These are phyloP conservation scores for Chenopodium formosanum DNA, from an alignment of 148 eudicot genomes.

Conservation along the genomic window DNA sequence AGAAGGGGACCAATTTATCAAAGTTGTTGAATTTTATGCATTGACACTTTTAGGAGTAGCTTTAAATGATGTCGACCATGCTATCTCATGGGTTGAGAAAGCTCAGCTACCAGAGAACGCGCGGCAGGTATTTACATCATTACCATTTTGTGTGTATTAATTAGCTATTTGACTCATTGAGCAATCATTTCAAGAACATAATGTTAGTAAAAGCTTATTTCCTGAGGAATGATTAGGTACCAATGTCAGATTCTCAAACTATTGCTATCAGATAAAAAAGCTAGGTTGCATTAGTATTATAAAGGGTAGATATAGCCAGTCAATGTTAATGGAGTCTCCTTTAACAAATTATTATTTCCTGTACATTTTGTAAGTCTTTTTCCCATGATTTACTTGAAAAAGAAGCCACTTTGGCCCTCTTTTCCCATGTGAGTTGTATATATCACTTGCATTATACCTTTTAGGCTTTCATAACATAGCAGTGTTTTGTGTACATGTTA, in stretches of 20 bases:
- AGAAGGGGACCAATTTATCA: slow-evolving; percentile 60
- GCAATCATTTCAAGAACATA: not conserved
- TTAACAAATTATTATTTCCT: no score
- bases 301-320: not conserved
- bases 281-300: not conserved
- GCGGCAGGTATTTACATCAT: slow-evolving; percentile 58
- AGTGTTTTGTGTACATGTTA: not conserved
- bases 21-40: slow-evolving; percentile 77
- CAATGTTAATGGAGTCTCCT: not conserved
- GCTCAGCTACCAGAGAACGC: slow-evolving; percentile 70
- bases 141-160: slow-evolving; percentile 1
- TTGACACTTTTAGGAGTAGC: slow-evolving; percentile 49
- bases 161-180: not conserved
- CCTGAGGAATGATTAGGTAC: not conserved
- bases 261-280: not conserved
- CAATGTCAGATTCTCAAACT: not conserved
- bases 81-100: slow-evolving; percentile 81
- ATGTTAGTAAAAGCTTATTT: not conserved
- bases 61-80: slow-evolving; percentile 45
- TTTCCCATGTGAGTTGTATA: not conserved
- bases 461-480: not conserved
- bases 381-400: not conserved
- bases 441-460: not conserved
- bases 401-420: not conserved
- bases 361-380: no score